phyloP scores from a whole-genome alignment of 352 stramenopile species.

The Phytopythium delawarense region DNA sequence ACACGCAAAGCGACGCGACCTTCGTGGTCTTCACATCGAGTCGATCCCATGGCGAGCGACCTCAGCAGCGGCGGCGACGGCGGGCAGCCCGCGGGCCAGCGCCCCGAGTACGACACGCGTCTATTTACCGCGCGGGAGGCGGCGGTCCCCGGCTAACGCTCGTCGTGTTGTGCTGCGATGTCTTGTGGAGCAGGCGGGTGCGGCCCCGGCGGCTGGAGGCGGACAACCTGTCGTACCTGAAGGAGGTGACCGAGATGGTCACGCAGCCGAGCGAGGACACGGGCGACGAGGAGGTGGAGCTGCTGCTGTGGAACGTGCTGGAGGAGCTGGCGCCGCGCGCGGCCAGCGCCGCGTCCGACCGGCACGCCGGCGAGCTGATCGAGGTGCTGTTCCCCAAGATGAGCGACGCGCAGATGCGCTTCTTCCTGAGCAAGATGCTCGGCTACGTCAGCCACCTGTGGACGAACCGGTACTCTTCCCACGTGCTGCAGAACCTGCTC shows the following conservation, averaged over 20 bases:
- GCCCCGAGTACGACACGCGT: conserved; percentile 18
- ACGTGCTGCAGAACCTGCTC: conserved; percentile 76
- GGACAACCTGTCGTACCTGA: conserved; percentile 77
- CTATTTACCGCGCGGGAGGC: not conserved
- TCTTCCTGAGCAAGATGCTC: conserved; percentile 74
- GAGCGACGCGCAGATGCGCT: conserved; percentile 64
- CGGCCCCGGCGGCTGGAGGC: conserved; percentile 70
- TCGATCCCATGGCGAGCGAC: not conserved
- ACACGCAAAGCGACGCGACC: not conserved
- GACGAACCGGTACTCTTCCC: conserved; percentile 86
- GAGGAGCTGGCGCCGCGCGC: conserved; percentile 72
- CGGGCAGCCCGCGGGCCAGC: conserved; percentile 7
- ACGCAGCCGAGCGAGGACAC: conserved; percentile 44
- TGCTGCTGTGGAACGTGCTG: conserved; percentile 80
- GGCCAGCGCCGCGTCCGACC: conserved; percentile 70
- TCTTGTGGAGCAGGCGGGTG: conserved; percentile 33
- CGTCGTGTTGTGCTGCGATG: not conserved
- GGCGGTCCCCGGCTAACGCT: not conserved
- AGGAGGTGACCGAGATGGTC: conserved; percentile 80
- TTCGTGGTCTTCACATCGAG: not conserved
- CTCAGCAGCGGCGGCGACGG: not conserved
- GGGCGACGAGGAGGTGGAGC: conserved; percentile 46
- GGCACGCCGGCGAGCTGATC: conserved; percentile 64
- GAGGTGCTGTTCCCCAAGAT: conserved; percentile 74
- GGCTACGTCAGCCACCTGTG: conserved; percentile 79